Conservation (phyloP, 1,284 basidiomycete species). For the Malassezia sp. region DNA sequence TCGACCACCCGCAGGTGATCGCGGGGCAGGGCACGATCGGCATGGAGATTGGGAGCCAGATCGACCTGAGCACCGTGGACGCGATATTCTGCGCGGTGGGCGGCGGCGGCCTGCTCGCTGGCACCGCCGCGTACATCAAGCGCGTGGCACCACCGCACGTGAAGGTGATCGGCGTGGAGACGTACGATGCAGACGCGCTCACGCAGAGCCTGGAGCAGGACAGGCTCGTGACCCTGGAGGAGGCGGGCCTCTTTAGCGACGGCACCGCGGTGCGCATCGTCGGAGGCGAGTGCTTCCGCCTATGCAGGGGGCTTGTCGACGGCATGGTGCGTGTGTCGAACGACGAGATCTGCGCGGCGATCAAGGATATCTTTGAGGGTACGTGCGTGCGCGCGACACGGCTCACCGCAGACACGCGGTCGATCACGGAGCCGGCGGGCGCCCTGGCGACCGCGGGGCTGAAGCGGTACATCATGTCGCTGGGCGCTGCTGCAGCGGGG, state of each 20-base stretch:
- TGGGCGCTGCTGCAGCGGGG: constrained; percentile 67
- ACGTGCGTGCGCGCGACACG: no score
- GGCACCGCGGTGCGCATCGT: constrained; percentile 98
- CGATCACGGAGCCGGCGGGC: constrained; percentile 80
- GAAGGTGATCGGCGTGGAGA: constrained; percentile 84
- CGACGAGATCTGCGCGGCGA: constrained; percentile 95
- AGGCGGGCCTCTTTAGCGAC: constrained; percentile 93
- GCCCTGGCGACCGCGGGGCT: constrained; percentile 83
- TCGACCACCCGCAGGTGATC: constrained; percentile 91
- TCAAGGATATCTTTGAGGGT: constrained; percentile 98
- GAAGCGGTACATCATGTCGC: constrained; percentile 73
- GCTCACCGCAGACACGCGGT: constrained; percentile 42
- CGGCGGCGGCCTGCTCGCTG: constrained; percentile 80
- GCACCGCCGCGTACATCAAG: constrained; percentile 85
- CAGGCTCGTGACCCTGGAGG: constrained; percentile 66
- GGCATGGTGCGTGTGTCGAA: constrained; percentile 76
- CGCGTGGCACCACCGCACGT: constrained; percentile 75
- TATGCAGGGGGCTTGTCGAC: constrained; percentile 77
- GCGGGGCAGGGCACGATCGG: constrained; percentile 94
- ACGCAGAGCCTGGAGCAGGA: constrained; percentile 56
- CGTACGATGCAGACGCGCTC: constrained; percentile 89
- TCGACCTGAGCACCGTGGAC: constrained; percentile 53
- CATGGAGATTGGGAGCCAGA: constrained; percentile 61
- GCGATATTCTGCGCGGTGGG: constrained; percentile 83
- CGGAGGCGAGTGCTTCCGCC: constrained; percentile 84